A percentile compares a stretch with the other conserved stretches of the same genome.
These are phyloP conservation scores for Mucor saturninus DNA, from an alignment of 371 early-diverging fungal genomes.

Conservation along the genomic window DNA sequence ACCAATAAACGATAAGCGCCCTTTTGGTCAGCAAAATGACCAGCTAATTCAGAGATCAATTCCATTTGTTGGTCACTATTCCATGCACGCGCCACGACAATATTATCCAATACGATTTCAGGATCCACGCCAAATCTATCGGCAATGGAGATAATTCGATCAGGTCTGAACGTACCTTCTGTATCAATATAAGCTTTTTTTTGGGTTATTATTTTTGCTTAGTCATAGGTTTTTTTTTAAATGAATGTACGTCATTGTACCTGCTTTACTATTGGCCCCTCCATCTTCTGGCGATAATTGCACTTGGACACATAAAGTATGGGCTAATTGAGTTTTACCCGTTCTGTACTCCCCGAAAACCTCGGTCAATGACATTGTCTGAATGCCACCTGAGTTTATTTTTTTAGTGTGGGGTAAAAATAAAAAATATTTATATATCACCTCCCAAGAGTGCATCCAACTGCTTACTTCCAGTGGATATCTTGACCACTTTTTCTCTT, in stretches of 20 bases:
- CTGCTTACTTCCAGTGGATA: conserved; percentile 91
- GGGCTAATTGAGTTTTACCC: conserved; percentile 83
- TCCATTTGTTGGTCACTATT: conserved; percentile 89
- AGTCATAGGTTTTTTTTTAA: background rate
- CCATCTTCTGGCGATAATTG: conserved; percentile 70
- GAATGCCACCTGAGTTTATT: conserved; percentile 73
- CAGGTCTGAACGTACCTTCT: conserved; percentile 84
- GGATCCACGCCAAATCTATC: conserved; percentile 76
- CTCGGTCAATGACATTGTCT: conserved; percentile 91
- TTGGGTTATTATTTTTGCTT: background rate
- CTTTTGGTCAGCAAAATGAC: conserved; percentile 75
- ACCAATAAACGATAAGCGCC: conserved; percentile 72
- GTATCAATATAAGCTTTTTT: conserved; percentile 80
- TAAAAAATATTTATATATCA: conserved; percentile 13
- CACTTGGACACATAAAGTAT: conserved; percentile 79
- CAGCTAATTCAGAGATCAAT: conserved; percentile 70
- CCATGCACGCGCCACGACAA: conserved; percentile 78
- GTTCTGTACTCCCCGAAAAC: conserved; percentile 82
- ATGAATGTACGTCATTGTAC: conserved; percentile 12
- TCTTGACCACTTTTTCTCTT: conserved; percentile 78
- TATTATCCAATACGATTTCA: conserved; percentile 69
- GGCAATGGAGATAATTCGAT: conserved; percentile 76
- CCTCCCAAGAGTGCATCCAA: conserved; percentile 90
- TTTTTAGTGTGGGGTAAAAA: conserved; percentile 14
- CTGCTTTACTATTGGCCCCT: conserved; percentile 74